Evolutionary conservation across 75 land plant species (phyloP).

Genomic region (Chamaecyparis obtusa): DNA sequence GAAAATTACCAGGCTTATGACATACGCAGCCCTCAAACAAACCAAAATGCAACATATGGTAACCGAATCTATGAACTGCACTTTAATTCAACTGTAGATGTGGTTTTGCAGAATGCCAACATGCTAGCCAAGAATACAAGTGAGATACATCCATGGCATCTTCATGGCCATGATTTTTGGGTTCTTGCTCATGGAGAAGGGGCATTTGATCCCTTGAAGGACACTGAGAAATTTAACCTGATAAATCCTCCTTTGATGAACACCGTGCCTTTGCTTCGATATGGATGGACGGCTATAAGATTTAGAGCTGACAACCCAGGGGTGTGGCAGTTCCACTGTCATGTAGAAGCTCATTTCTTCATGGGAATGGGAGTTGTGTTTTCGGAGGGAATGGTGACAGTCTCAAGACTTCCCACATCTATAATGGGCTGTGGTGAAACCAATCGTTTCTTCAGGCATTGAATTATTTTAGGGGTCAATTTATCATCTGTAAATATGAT

Average conservation of each 20-base stretch:
- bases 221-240: slow-evolving; percentile 48
- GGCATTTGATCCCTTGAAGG: slow-evolving; percentile 37
- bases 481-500: too few species aligned
- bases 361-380: slow-evolving; percentile 93
- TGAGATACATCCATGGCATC: slow-evolving; percentile 91
- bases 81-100: slow-evolving; percentile 59
- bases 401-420: slow-evolving; percentile 48
- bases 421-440: slow-evolving; percentile 77
- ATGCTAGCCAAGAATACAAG: slow-evolving; percentile 44
- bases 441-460: slow-evolving; percentile 1
- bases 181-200: slow-evolving; percentile 77
- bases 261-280: slow-evolving; percentile 67
- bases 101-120: slow-evolving; percentile 70
- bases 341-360: slow-evolving; percentile 76
- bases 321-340: slow-evolving; percentile 81
- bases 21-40: slow-evolving; percentile 17
- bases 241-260: slow-evolving; percentile 68
- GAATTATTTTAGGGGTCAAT: neutral
- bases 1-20: slow-evolving; percentile 35
- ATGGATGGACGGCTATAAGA: slow-evolving; percentile 80
- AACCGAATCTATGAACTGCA: slow-evolving; percentile 44
- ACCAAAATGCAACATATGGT: slow-evolving; percentile 48
- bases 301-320: slow-evolving; percentile 85
- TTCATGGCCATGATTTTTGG: slow-evolving; percentile 92
- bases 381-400: slow-evolving; percentile 58